Conservation (phyloP, 345 rosid species). For the Salix caprea region DNA sequence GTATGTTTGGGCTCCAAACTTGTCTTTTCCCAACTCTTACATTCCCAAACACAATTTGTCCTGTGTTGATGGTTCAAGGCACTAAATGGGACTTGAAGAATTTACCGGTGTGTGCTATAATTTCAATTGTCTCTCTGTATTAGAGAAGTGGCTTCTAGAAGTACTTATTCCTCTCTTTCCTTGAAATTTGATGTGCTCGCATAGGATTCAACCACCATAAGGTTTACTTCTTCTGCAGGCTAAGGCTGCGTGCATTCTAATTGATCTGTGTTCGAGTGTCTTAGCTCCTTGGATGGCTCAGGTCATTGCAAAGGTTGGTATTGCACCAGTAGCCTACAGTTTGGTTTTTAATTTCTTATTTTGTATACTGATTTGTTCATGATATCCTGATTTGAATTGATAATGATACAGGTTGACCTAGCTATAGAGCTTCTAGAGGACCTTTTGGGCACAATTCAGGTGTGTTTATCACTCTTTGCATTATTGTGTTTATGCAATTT, state of each 20-base stretch:
- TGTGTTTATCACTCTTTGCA: conserved; percentile 19
- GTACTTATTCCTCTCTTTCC: not conserved
- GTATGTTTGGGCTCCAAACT: too few species aligned
- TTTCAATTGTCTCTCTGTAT: not conserved
- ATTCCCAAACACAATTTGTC: too few species aligned
- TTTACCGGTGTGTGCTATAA: not conserved
- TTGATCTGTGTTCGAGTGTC: conserved; percentile 70
- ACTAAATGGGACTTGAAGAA: not conserved
- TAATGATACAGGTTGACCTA: conserved; percentile 58
- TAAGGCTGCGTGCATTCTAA: conserved; percentile 73
- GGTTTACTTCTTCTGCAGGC: conserved; percentile 43
- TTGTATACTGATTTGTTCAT: not conserved
- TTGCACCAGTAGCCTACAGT: not conserved
- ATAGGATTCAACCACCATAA: conserved; percentile 9
- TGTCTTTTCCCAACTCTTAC: too few species aligned
- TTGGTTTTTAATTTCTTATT: conserved; percentile 2
- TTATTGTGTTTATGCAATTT: not conserved
- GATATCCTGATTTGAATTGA: conserved; percentile 15
- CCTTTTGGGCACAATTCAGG: conserved; percentile 73
- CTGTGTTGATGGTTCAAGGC: not conserved
- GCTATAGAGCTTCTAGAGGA: conserved; percentile 72
- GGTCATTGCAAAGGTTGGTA: conserved; percentile 69
- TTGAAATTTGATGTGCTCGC: not conserved
- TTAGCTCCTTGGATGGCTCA: conserved; percentile 75
- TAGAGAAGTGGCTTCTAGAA: not conserved